phyloP scores from a whole-genome alignment of 768 basidiomycete species.

The Suillus clintonianus region DNA sequence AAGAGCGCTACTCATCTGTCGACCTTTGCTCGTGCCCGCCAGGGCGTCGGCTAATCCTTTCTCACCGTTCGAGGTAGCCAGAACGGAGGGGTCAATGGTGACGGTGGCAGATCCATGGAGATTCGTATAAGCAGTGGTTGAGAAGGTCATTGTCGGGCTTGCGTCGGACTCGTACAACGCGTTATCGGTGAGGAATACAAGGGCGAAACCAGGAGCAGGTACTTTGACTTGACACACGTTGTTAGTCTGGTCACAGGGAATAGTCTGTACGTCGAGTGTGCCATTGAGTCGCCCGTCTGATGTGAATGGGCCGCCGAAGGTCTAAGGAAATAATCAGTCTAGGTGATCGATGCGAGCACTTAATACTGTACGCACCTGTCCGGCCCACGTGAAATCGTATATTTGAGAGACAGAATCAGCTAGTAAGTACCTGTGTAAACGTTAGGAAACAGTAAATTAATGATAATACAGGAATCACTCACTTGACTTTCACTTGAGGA shows the following conservation, averaged over 20 bases:
- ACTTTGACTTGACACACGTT: constrained; percentile 63
- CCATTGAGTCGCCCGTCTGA: constrained; percentile 72
- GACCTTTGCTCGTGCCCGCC: constrained; percentile 11
- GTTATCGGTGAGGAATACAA: constrained; percentile 64
- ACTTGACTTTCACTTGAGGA: constrained; percentile 54
- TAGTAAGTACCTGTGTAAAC: constrained; percentile 48
- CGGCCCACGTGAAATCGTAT: constrained; percentile 75
- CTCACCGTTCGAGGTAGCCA: constrained; percentile 69
- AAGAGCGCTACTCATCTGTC: background rate
- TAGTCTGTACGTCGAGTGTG: constrained; percentile 51
- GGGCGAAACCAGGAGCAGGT: constrained; percentile 70
- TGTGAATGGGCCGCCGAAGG: constrained; percentile 59
- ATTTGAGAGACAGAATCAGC: constrained; percentile 61
- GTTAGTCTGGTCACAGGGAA: constrained; percentile 55
- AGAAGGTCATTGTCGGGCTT: constrained; percentile 46
- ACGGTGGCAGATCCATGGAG: constrained; percentile 45
- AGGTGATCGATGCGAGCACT: background rate
- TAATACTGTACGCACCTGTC: constrained; percentile 50
- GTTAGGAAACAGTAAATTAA: background rate
- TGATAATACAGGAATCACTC: constrained; percentile 20
- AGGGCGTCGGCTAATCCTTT: constrained; percentile 29
- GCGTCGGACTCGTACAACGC: constrained; percentile 38
- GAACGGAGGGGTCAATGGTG: constrained; percentile 51
- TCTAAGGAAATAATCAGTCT: constrained; percentile 36
- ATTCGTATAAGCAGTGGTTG: constrained; percentile 61